Conservation (phyloP, 345 rosid genomes). For the Hibiscus trionum region DNA sequence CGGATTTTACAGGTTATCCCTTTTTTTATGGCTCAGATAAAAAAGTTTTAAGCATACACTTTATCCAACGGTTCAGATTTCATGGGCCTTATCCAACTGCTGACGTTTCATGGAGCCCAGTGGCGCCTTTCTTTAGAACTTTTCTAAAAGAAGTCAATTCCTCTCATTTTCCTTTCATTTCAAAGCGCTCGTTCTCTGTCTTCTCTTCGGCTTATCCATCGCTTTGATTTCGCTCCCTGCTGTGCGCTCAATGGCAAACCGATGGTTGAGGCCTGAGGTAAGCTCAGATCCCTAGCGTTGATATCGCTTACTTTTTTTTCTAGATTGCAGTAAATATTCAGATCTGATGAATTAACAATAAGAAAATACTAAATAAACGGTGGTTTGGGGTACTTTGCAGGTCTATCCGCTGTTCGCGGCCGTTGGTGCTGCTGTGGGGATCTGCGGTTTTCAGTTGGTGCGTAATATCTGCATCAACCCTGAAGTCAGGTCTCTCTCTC, state of each 20-base stretch:
- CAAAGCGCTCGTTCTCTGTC: neutral
- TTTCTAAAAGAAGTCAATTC: neutral
- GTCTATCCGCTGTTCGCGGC: constrained; percentile 94
- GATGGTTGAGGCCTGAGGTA: constrained; percentile 86
- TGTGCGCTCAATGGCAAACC: constrained; percentile 39
- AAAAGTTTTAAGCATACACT: no score
- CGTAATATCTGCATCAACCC: constrained; percentile 88
- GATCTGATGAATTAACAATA: constrained; percentile 16
- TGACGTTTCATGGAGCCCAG: no score
- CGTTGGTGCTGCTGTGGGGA: constrained; percentile 80
- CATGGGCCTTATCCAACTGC: no score
- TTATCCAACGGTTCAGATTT: no score
- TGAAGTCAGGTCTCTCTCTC: constrained; percentile 68
- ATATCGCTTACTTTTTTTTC: neutral
- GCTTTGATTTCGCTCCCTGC: neutral
- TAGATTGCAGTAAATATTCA: neutral
- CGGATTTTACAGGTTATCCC: no score
- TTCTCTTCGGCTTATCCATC: neutral
- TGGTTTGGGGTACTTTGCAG: constrained; percentile 20
- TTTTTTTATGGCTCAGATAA: no score
- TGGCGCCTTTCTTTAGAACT: no score
- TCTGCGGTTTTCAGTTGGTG: constrained; percentile 70
- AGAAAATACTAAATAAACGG: neutral
- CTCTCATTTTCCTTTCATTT: neutral
- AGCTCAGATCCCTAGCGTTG: constrained; percentile 2